Evolutionary conservation across 2,329 filamentous ascomycete species (phyloP).

Genomic region (Xylaria sp.): DNA sequence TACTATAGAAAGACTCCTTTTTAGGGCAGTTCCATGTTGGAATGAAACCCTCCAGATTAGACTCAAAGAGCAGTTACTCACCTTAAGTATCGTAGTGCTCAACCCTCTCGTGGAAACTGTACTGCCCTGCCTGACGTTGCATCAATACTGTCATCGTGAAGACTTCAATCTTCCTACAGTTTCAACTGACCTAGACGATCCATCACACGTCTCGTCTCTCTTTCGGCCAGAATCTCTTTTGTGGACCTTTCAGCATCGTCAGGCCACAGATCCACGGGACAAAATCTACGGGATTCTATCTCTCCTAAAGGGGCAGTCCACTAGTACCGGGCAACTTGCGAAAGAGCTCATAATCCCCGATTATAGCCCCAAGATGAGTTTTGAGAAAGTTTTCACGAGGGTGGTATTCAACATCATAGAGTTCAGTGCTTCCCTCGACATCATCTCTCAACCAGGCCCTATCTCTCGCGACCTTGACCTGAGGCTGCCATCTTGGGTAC

Average conservation of each 20-base stretch:
- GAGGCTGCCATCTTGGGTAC: slow-evolving; percentile 25
- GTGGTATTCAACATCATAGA: slow-evolving; percentile 20
- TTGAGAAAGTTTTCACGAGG: slow-evolving; percentile 22
- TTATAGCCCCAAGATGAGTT: slow-evolving; percentile 13
- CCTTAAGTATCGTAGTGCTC: slow-evolving; percentile 9
- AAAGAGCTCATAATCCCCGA: slow-evolving; percentile 20
- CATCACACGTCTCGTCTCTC: slow-evolving; percentile 15
- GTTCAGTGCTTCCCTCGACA: slow-evolving; percentile 27
- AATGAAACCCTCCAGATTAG: neutral
- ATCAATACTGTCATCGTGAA: slow-evolving; percentile 17
- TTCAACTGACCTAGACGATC: slow-evolving; percentile 2
- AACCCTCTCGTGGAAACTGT: slow-evolving; percentile 24
- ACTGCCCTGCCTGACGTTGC: slow-evolving; percentile 22
- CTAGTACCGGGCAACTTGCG: slow-evolving; percentile 4
- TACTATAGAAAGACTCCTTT: neutral
- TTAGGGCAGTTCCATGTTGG: neutral
- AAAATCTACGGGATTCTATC: slow-evolving; percentile 29
- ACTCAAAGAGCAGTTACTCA: neutral
- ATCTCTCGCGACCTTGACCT: neutral
- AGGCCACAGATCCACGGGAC: slow-evolving; percentile 22
- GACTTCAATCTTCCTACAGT: slow-evolving; percentile 1
- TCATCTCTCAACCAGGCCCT: slow-evolving; percentile 21
- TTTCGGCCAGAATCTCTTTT: slow-evolving; percentile 27
- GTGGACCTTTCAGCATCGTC: slow-evolving; percentile 30
- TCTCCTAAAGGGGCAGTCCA: slow-evolving; percentile 18